Conservation (phyloP, 257 asterid genomes). For the Galeopsis tetrahit region DNA sequence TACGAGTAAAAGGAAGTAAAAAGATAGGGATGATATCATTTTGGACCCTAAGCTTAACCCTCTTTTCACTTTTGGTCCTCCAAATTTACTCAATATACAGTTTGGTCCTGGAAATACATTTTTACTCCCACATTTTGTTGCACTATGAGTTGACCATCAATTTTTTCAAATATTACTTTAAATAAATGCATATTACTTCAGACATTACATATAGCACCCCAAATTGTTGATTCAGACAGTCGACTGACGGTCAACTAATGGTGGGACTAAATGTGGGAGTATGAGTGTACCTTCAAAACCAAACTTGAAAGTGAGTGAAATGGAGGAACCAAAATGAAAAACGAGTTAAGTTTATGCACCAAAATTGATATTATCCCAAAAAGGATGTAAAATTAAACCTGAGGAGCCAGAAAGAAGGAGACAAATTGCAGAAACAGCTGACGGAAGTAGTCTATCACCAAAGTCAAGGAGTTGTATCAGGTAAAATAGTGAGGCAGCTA, state of each 20-base stretch:
- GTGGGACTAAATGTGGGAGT: not conserved
- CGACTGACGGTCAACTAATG: not conserved
- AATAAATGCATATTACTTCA: no score
- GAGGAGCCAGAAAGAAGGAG: conserved; percentile 55
- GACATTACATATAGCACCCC: not conserved
- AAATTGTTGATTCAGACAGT: not conserved
- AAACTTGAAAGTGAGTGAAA: no score
- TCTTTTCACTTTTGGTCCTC: not conserved
- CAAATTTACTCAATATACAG: not conserved
- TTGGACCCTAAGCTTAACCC: not conserved
- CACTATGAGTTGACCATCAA: not conserved
- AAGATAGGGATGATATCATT: not conserved
- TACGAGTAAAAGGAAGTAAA: not conserved
- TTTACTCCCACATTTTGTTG: not conserved
- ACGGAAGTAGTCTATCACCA: conserved; percentile 57
- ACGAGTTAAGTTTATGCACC: no score
- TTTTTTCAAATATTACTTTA: no score
- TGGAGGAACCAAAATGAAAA: no score
- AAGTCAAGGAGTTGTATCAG: conserved; percentile 65
- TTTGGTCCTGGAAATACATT: no score
- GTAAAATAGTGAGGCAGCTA: conserved; percentile 67
- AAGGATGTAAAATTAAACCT: conserved; percentile 50
- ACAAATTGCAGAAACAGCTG: conserved; percentile 74
- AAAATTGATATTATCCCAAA: not conserved
- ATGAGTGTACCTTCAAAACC: not conserved